Base-by-base conservation (phyloP, 495 filamentous ascomycete genomes). In the Aspergillus nanangensis region DNA sequence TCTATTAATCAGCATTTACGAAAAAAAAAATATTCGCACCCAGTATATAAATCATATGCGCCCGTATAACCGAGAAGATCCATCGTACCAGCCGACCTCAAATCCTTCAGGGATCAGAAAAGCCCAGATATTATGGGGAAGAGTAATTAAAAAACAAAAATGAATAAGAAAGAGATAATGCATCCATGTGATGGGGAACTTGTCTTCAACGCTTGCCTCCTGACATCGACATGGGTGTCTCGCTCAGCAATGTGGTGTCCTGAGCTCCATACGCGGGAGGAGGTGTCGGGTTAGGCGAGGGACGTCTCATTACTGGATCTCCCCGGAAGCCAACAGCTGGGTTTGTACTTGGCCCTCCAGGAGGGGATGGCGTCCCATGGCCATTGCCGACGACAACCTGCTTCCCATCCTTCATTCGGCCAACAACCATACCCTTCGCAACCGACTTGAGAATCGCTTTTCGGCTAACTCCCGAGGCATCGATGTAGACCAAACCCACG, bases 371-470 rank as follows among this genome's bases (percentile, higher is more conserved):
- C 66, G 84, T 82, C n/a, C 86, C 83, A 49, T 88, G 86, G 11
- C 85, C 88, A 33, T 80, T 81, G 13, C 92, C 89, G 33, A 96
- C 87, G 7, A 97, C 79, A 18, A 95, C 74, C 47, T 92, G 80
- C n/a, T 91, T 85, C 5, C 86, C 88, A 21, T 90, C 84, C 19
- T 75, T 76, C 52, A 96, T 92, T 38, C 80, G 81, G 13, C 93
- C 93, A 14, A 98, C 86, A 0, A 97, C 88, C 92, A 96, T 95
- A n/a, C 94, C 93, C 70, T 95, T 96, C 17, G 94, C 93, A 4
- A 98, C 93, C 3, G 74, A 77, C 71, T 94, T 98, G 50, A 98
- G 79, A 40, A 98, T 77, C 0, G 94, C 94, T 49, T 84, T 76
- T 10, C 93, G 74, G 38, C 85, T 91, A 4, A 98, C 94, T 4